Evolutionary conservation across 2,329 filamentous ascomycete genomes (phyloP), one percentile per base, ranked within the genome.

Genomic region (Ophidiomyces ophidiicola): DNA sequence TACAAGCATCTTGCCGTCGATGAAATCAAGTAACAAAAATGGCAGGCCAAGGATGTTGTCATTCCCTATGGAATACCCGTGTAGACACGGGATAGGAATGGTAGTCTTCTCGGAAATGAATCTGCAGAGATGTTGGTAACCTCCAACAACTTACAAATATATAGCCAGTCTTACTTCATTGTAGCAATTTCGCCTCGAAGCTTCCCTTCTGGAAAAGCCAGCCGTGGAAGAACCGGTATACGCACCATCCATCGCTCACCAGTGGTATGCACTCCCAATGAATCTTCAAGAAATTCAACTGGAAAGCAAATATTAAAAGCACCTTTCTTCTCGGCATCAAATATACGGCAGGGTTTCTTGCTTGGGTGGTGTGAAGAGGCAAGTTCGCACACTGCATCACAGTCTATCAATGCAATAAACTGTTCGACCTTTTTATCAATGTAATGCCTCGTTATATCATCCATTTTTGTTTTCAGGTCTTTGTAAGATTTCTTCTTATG

Each of bases 51-150:
- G 41, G 17, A 36, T 6, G 18, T 41, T 44, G 35, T 44, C 29
- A 26, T 20, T 17, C 7, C 25, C 36, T 10, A 41, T 41, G 3
- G 42, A 41, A 15, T 40, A 44, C n/a, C 20, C 25, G 18, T 24
- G 20, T 3, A 41, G 30, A 17, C 37, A 37, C n/a, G 55, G 45
- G 33, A 47, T 46, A 23, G 46, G 45, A 34, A 48, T 47, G 5
- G 36, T 47, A n/a, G 45, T 45, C 20, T 38, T 48, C 25, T 45
- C 37, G 12, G 44, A 32, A 15, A 49, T 44, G 24, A 40, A 48
- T 21, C 35, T 37, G 28, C 5, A 10, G 11, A 2, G 7, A 26
- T 7, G 7, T 7, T 26, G 17, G 19, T 38, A 15, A 15, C 11
- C 20, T 10, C 10, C 7, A 18, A 10, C 6, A 6, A 39, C 30